These are phyloP conservation scores for Lantana camara DNA, from an alignment of 257 asterid genomes.

Conservation along the genomic window DNA sequence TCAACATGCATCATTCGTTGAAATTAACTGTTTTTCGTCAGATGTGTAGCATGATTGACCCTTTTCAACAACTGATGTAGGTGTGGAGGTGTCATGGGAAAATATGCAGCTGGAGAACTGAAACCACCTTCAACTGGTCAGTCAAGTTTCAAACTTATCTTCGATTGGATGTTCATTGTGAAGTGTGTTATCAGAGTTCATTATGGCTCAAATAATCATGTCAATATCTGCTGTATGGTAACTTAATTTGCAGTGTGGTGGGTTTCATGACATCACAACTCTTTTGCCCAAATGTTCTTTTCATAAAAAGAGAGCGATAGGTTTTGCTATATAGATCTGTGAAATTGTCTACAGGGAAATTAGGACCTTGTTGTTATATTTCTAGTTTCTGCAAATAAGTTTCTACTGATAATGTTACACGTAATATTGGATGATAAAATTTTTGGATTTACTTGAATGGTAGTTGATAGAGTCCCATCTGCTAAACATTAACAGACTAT, in stretches of 20 bases:
- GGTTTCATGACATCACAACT: neutral
- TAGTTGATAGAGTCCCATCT: neutral
- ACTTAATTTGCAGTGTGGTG: neutral
- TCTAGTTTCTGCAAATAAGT: neutral
- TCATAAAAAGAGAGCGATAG: no score
- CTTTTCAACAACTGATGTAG: slow-evolving; percentile 44
- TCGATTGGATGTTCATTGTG: neutral
- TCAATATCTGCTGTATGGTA: neutral
- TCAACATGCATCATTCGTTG: slow-evolving; percentile 11
- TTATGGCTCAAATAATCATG: neutral
- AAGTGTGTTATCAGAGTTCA: slow-evolving; percentile 14
- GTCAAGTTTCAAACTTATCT: slow-evolving; percentile 34
- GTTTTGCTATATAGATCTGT: neutral
- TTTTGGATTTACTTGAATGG: neutral
- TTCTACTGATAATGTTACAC: neutral
- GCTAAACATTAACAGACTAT: neutral
- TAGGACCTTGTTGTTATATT: neutral
- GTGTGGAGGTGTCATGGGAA: slow-evolving; percentile 99
- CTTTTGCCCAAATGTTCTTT: no score
- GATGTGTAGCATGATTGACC: slow-evolving; percentile 19
- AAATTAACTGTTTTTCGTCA: neutral
- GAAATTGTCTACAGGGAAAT: slow-evolving; percentile 12
- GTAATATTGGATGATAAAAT: neutral
- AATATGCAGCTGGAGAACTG: slow-evolving; percentile 98
- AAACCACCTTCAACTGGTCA: slow-evolving; percentile 90